phyloP scores from a whole-genome alignment of 2,329 filamentous ascomycete species.

The Trichoderma pleuroti region DNA sequence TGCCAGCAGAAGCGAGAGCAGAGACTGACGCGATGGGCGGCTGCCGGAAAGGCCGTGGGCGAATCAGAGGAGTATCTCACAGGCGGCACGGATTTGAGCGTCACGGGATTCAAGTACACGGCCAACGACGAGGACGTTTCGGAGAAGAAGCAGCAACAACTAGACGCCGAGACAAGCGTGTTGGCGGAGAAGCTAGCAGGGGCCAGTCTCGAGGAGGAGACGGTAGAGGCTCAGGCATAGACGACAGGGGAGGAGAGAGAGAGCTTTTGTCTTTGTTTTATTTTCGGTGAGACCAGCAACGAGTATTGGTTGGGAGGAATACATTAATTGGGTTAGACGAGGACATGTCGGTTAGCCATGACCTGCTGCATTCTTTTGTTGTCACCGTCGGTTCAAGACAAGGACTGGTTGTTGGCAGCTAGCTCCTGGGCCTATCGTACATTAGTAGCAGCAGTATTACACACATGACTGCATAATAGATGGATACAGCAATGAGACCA shows the following conservation, averaged over 20 bases:
- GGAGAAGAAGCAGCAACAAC: slow-evolving; percentile 22
- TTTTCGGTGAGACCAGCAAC: background rate
- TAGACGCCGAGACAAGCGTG: slow-evolving; percentile 10
- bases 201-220: slow-evolving; percentile 13
- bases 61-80: slow-evolving; percentile 86
- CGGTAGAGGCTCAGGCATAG: slow-evolving; percentile 10
- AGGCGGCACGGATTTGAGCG: slow-evolving; percentile 48
- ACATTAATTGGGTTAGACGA: background rate
- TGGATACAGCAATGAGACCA: background rate
- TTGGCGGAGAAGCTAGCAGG: slow-evolving; percentile 21
- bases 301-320: background rate
- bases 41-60: slow-evolving; percentile 75
- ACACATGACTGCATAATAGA: slow-evolving; percentile 14
- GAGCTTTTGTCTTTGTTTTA: background rate
- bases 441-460: slow-evolving; percentile 2
- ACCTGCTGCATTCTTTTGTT: background rate
- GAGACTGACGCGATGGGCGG: slow-evolving; percentile 68
- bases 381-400: background rate
- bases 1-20: slow-evolving; percentile 62
- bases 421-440: background rate
- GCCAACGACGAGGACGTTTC: slow-evolving; percentile 20
- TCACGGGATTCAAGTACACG: slow-evolving; percentile 33
- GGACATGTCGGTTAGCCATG: background rate
- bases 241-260: background rate
- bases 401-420: background rate